Base-by-base conservation (phyloP, 169 alveolate species). In the Cytauxzoon felis region DNA sequence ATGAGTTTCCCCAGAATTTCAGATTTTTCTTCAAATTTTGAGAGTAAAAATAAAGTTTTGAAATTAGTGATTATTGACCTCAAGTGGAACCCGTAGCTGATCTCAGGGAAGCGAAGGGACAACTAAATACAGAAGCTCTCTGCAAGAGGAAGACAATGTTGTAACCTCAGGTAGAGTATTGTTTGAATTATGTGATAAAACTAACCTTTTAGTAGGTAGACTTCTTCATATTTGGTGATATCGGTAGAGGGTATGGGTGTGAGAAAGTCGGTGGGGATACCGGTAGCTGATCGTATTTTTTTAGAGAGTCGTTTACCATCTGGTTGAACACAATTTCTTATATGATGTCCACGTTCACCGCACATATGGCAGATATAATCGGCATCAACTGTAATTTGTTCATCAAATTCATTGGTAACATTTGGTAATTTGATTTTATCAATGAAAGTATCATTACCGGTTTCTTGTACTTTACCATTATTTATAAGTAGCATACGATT, bases 331-430 rank as follows among this genome's bases (percentile, higher is more conserved):
- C 94, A 89, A 47, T 87, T 87, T 56, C 79, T 87, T 36, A 89
- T 89, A 42, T 89, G 88, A 41, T 89, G 94, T 5, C 94, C 94
- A 29, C 88, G 73, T 42, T 89, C 84, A 30, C 94, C 94, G 53
- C 94, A 89, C 94, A 89, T 88, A 48, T 89, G 94, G 71, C 94
- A 89, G 13, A 89, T 88, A 64, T 89, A 89, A 67, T 45, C 48
- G 21, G 48, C 67, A 48, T 61, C 78, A n/a, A 62, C 82, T 5
- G 65, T 41, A 4, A 72, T 50, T 4, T 19, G 26, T 18, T 72
- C 82, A 9, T 57, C 21, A 8, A 7, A 34, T 5, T 9, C 3
- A 1, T 51, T n/a, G 3, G 45, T 42, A 0, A 33, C 58, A 7
- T 0, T 1, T 16, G 3, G 3, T 40, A 2, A 34, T 19, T 40